Conservation (phyloP, 2,329 filamentous ascomycete species). For the Lecanoromycetidae sp. region DNA sequence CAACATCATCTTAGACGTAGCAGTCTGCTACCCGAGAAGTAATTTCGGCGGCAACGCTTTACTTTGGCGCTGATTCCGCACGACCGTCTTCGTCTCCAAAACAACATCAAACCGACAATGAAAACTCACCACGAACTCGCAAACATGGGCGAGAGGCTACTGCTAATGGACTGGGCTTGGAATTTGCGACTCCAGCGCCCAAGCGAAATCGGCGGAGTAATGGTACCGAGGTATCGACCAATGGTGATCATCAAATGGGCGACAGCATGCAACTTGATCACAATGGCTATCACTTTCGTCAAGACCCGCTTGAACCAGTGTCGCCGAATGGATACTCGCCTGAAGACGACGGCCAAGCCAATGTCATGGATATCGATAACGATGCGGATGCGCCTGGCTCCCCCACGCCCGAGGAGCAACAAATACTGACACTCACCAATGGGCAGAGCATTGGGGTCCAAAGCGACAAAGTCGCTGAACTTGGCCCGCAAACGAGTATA, state of each 20-base stretch:
- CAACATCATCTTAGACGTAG: conserved; percentile 2
- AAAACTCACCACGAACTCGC: conserved; percentile 23
- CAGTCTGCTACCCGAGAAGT: conserved; percentile 3
- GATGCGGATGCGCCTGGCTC: conserved; percentile 11
- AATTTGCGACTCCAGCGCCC: conserved; percentile 22
- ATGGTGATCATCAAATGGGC: conserved; percentile 24
- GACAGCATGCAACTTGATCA: conserved; percentile 32
- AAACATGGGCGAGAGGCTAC: conserved; percentile 27
- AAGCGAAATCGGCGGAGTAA: conserved; percentile 25
- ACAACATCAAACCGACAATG: conserved; percentile 22
- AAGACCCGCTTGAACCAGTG: conserved; percentile 14
- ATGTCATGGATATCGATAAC: conserved; percentile 28
- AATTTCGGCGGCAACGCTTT: conserved; percentile 26
- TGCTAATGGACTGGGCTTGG: conserved; percentile 27
- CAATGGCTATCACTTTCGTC: conserved; percentile 23
- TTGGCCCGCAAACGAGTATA: conserved; percentile 33
- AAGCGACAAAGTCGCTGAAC: conserved; percentile 37
- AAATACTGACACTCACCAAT: conserved; percentile 30
- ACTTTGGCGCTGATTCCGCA: conserved; percentile 35
- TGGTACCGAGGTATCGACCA: conserved; percentile 14
- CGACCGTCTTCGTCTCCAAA: conserved; percentile 24
- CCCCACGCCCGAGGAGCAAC: conserved; percentile 21
- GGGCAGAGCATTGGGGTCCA: conserved; percentile 37
- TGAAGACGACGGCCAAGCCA: conserved; percentile 20
- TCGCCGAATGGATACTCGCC: conserved; percentile 23